Base-by-base conservation (phyloP, 2,329 filamentous ascomycete genomes). In the Whalleya microplaca region DNA sequence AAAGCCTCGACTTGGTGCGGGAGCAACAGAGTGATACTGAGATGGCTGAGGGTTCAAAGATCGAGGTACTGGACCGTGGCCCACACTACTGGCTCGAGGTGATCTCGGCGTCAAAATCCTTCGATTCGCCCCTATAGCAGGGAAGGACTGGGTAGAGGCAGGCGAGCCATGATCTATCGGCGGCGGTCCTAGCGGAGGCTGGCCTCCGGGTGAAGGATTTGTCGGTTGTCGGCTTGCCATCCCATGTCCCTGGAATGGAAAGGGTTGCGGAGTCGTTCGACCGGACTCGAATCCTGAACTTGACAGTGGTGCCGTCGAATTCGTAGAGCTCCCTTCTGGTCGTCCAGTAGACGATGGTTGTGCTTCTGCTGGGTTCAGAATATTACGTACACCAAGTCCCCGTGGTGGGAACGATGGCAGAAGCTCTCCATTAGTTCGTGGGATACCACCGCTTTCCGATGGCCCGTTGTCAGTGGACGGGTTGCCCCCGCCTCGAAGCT, bases 61-160 rank as follows among this genome's bases (percentile, higher is more conserved):
- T 47, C 71, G 69, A 56, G 68, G 63, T 10, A 67, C 64, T 43
- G 70, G 67, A 40, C 56, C 61, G 16, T 74, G 70, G 29, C 77
- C 77, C 12, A 82, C 66, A 64, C 81, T 85, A 18, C 79, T 74
- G 21, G 80, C 76, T 58, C 84, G 80, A 41, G 84, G 84, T 9
- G 85, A 86, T 61, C 80, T 78, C 0, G 85, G 83, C 10, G 82
- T 85, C 58, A 86, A 67, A n/a, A 84, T 79, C 32, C 80, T 79
- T 61, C 84, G 75, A 52, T 73, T 47, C 50, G 64, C 64, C 52
- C 66, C 70, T 21, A 73, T 58, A 5, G 69, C 62, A 1, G 69
- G 64, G 51, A 70, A 70, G 21, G 70, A 67, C 21, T 72, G 72
- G 21, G 50, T 40, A 9, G 62, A 54, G 9, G 65, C 61, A 7